Percentiles rank a stretch among this genome's conserved stretches.
These are phyloP conservation scores for Fusarium sp. DNA, from an alignment of 2,329 filamentous ascomycete genomes.

Conservation along the genomic window DNA sequence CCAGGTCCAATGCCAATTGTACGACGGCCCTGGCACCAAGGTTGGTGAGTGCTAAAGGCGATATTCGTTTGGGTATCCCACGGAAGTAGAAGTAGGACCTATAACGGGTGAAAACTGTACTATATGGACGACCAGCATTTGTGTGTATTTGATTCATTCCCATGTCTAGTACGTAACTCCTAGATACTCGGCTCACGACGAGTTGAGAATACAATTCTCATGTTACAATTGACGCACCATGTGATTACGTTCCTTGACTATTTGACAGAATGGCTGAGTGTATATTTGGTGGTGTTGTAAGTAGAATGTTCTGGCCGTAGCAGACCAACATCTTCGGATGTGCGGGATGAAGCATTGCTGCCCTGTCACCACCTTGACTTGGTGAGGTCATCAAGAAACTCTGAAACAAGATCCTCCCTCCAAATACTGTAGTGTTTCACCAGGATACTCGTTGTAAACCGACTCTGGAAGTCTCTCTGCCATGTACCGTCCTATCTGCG, in stretches of 20 bases:
- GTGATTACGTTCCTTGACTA: neutral
- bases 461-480: neutral
- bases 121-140: neutral
- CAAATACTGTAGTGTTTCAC: neutral
- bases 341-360: too few species aligned
- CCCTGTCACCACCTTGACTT: neutral
- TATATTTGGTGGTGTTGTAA: too few species aligned
- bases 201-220: neutral
- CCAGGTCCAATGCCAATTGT: conserved; percentile 39
- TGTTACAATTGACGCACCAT: neutral
- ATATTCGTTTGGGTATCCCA: neutral
- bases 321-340: too few species aligned
- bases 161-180: neutral
- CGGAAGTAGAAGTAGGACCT: neutral
- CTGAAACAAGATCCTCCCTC: neutral
- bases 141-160: neutral
- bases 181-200: neutral
- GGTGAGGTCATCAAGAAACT: neutral
- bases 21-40: conserved; percentile 39
- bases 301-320: too few species aligned
- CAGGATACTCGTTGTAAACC: neutral
- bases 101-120: neutral
- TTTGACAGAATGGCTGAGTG: too few species aligned
- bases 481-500: conserved; percentile 8
- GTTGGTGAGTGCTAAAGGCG: conserved; percentile 18